phyloP scores from a whole-genome alignment of 306 rosid species.

The Senna siamea region DNA sequence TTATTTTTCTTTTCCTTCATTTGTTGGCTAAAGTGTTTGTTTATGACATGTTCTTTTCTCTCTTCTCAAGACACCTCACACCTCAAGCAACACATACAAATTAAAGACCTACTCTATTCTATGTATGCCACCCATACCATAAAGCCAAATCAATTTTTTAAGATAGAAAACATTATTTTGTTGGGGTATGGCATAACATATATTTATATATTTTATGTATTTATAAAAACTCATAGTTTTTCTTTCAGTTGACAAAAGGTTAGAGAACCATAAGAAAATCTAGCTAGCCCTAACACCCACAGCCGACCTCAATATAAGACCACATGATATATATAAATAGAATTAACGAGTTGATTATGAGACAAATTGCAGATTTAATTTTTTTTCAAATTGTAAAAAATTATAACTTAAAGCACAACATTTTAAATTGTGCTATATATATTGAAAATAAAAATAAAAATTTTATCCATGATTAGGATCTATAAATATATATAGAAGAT shows the following conservation, averaged over 20 bases:
- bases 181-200: not conserved
- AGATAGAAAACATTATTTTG: not conserved
- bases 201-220: not conserved
- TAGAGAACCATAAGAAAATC: conserved; percentile 31
- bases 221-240: not conserved
- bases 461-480: no score
- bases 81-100: conserved; percentile 51
- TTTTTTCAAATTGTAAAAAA: not conserved
- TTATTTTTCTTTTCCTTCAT: conserved; percentile 21
- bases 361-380: not conserved
- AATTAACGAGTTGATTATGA: not conserved
- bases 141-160: not conserved
- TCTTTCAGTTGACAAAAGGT: conserved; percentile 27
- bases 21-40: conserved; percentile 45
- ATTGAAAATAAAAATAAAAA: no score
- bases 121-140: conserved; percentile 6
- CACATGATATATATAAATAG: no score
- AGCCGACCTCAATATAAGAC: conserved; percentile 29
- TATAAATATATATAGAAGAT: no score
- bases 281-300: not conserved
- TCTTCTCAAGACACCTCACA: conserved; percentile 69
- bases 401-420: not conserved
- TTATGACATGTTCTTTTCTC: conserved; percentile 67
- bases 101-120: conserved; percentile 24
- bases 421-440: not conserved